These are phyloP conservation scores for Candida awuae DNA, from an alignment of 805 yeast genomes.

Conservation along the genomic window DNA sequence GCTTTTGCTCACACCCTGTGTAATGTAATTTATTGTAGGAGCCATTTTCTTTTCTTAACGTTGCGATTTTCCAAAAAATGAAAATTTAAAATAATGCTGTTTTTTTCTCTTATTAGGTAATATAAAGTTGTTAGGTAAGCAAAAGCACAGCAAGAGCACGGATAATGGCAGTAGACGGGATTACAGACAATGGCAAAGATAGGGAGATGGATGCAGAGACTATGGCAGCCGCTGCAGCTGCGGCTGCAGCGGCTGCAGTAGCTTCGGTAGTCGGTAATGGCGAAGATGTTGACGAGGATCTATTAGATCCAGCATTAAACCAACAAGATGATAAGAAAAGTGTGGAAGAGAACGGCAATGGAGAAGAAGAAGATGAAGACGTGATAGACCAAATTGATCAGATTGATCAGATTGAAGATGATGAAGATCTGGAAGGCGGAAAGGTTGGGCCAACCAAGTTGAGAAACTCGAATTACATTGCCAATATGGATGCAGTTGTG, in stretches of 20 bases:
- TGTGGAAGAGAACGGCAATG: background rate
- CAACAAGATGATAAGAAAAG: background rate
- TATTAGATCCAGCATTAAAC: constrained; percentile 9
- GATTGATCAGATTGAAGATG: background rate
- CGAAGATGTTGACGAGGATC: constrained; percentile 1
- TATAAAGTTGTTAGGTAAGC: background rate
- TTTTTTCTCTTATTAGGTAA: background rate
- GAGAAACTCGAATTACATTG: constrained; percentile 2
- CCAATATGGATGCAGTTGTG: constrained; percentile 1
- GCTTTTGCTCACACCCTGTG: background rate
- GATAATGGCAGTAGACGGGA: background rate
- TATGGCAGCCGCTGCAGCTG: constrained; percentile 7
- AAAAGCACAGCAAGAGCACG: background rate
- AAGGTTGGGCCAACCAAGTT: background rate
- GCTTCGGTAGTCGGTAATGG: constrained; percentile 18
- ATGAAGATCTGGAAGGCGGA: background rate
- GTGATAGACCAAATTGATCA: constrained; percentile 1
- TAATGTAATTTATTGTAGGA: background rate
- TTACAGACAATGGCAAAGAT: background rate
- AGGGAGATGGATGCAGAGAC: no score
- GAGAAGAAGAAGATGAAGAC: background rate
- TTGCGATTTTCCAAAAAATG: no score
- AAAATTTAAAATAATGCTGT: no score
- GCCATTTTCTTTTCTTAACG: no score
- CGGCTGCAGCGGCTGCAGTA: constrained; percentile 32